Conservation (phyloP, 768 basidiomycete genomes). For the Xerocomus potaroensis region DNA sequence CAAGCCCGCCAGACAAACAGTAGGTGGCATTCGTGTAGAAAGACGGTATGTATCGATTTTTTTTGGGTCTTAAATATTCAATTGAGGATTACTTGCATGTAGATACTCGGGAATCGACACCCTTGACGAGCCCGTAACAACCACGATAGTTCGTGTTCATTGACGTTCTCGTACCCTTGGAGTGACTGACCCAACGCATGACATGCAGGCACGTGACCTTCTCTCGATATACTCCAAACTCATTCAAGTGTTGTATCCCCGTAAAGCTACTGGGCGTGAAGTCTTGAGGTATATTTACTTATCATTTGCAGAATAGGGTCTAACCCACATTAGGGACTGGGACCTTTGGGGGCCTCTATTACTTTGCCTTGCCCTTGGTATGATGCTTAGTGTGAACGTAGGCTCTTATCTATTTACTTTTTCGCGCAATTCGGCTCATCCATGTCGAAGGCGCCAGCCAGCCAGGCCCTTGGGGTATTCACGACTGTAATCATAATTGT, state of each 20-base stretch:
- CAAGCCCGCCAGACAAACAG: constrained; percentile 51
- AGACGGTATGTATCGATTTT: constrained; percentile 55
- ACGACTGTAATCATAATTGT: constrained; percentile 93
- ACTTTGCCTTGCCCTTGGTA: constrained; percentile 72
- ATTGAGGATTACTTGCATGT: neutral
- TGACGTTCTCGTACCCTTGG: neutral
- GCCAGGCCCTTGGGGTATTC: constrained; percentile 85
- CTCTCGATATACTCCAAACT: constrained; percentile 90
- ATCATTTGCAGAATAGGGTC: neutral
- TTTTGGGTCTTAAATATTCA: neutral
- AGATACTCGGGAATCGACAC: constrained; percentile 82
- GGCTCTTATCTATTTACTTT: constrained; percentile 15
- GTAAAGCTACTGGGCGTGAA: constrained; percentile 68
- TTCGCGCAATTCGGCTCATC: neutral
- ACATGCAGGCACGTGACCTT: constrained; percentile 74
- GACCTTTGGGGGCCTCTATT: constrained; percentile 96
- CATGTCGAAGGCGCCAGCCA: constrained; percentile 64
- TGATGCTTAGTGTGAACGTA: constrained; percentile 84
- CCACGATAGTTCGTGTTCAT: constrained; percentile 72
- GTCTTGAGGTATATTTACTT: constrained; percentile 58
- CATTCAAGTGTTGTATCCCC: constrained; percentile 90
- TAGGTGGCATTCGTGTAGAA: constrained; percentile 88
- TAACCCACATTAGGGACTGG: constrained; percentile 70
- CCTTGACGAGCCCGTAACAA: constrained; percentile 85
- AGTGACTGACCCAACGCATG: no score